Evolutionary conservation across 2,329 filamentous ascomycete genomes (phyloP), one percentile per base, ranked within the genome.

Genomic region (Amauroascus niger): DNA sequence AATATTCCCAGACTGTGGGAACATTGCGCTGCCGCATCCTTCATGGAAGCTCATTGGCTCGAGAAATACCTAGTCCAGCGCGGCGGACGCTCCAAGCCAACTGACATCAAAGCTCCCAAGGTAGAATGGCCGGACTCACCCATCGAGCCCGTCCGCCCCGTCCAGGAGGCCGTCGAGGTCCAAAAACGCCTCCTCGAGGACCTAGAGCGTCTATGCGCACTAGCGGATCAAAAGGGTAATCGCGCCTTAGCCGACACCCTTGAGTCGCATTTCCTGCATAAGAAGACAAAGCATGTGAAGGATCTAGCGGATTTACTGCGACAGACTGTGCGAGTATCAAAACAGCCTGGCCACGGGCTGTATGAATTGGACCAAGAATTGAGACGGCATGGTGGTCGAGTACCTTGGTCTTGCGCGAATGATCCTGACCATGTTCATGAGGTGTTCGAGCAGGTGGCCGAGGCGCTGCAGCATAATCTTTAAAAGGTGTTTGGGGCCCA

Each of bases 251-350:
- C 54, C 11, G 50, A 58, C 13, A 53, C 50, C 8, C 49, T 64
- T 18, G 52, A 63, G 49, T 53, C 39, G 14, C 55, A 56, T 13
- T 63, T 59, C 52, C 43, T 64, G 39, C 40, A 24, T 6, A 43
- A 11, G 13, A 43, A 24, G 40, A 26, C 20, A 26, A 24, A 26
- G 20, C 58, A 63, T 40, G 54, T 64, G 37, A 64, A 64, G 56
- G 58, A 61, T 9, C 40, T 62, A 35, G 60, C 55, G 2, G 61
- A 63, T 52, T 52, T 63, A 22, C 43, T 63, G 13, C 57, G 61
- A 49, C 61, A 64, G 51, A 54, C 56, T 5, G 56, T 57, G 7
- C 49, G 60, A 14, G 61, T 62, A 6, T 62, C 60, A 8, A 64
- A 64, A 55, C 52, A 60, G 44, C 49, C 59, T 13, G 61, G 62